A percentile compares a stretch with the other conserved stretches of the same genome.
Conservation (phyloP, 257 asterid species). For the Salvia hispanica region DNA sequence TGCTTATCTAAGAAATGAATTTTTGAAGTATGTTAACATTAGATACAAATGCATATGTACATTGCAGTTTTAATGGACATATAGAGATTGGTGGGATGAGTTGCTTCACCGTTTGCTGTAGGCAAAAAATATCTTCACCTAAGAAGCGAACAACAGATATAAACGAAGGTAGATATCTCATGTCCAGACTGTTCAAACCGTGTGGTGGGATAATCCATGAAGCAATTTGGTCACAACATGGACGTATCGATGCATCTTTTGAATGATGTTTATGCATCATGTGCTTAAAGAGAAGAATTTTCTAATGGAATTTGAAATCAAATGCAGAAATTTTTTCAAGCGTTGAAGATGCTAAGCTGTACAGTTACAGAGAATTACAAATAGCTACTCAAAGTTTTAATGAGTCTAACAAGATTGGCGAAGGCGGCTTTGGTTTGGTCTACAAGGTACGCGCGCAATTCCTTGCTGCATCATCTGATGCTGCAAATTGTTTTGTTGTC, state of each 20-base stretch:
- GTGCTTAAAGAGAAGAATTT: slow-evolving; percentile 9
- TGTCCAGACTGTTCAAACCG: slow-evolving; percentile 9
- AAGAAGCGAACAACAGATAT: slow-evolving; percentile 36
- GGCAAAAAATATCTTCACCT: slow-evolving; percentile 37
- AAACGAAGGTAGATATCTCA: slow-evolving; percentile 54
- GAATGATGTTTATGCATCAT: no score
- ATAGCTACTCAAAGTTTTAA: slow-evolving; percentile 67
- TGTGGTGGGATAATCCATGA: slow-evolving; percentile 17
- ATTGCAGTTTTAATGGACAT: slow-evolving; percentile 28
- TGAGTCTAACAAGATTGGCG: slow-evolving; percentile 67
- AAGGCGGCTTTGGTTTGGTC: slow-evolving; percentile 90
- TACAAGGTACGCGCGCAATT: slow-evolving; percentile 57
- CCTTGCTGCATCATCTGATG: slow-evolving; percentile 18
- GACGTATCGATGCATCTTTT: background rate
- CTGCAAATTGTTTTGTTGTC: background rate
- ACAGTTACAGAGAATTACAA: slow-evolving; percentile 63
- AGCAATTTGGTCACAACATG: slow-evolving; percentile 3
- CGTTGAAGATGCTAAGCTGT: slow-evolving; percentile 52
- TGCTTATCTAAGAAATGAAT: slow-evolving; percentile 6
- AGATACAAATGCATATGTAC: slow-evolving; percentile 5
- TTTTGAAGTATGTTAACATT: slow-evolving; percentile 5
- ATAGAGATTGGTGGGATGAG: slow-evolving; percentile 44
- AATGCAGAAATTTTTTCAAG: slow-evolving; percentile 66
- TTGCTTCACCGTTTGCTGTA: slow-evolving; percentile 51
- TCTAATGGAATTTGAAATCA: slow-evolving; percentile 33